phyloP scores from a whole-genome alignment of 2,329 filamentous ascomycete genomes.

The Aspergillus tamarii region DNA sequence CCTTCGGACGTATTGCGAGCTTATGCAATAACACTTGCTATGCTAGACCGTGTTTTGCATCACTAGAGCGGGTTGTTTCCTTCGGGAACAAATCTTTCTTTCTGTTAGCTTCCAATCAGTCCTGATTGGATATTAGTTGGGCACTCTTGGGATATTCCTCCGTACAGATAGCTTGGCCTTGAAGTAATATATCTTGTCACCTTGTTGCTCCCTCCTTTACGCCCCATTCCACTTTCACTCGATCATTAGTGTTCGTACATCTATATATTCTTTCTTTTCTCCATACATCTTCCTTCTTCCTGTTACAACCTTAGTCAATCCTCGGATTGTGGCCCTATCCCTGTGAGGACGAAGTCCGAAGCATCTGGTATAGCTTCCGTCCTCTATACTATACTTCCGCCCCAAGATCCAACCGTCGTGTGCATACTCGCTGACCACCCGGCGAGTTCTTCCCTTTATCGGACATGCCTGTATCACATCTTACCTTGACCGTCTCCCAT shows the following conservation, averaged over 20 bases:
- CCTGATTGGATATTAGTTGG: slow-evolving; percentile 24
- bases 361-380: background rate
- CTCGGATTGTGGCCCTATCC: background rate
- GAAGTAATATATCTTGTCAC: slow-evolving; percentile 18
- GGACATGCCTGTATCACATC: slow-evolving; percentile 64
- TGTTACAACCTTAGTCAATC: background rate
- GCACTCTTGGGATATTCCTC: slow-evolving; percentile 16
- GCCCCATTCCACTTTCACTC: slow-evolving; percentile 2
- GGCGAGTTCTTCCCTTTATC: slow-evolving; percentile 15
- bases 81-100: slow-evolving; percentile 11
- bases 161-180: slow-evolving; percentile 8
- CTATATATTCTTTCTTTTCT: background rate
- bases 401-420: slow-evolving; percentile 4
- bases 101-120: slow-evolving; percentile 14
- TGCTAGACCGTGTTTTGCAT: slow-evolving; percentile 18
- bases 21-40: slow-evolving; percentile 24
- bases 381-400: background rate
- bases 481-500: slow-evolving; percentile 72
- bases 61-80: slow-evolving; percentile 15
- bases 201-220: slow-evolving; percentile 10
- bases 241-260: background rate
- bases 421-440: slow-evolving; percentile 18
- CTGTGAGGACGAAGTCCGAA: background rate
- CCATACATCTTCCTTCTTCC: background rate
- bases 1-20: slow-evolving; percentile 13